Evolutionary conservation across 2,329 filamentous ascomycete genomes (phyloP).

Genomic region (Venturia asperata): DNA sequence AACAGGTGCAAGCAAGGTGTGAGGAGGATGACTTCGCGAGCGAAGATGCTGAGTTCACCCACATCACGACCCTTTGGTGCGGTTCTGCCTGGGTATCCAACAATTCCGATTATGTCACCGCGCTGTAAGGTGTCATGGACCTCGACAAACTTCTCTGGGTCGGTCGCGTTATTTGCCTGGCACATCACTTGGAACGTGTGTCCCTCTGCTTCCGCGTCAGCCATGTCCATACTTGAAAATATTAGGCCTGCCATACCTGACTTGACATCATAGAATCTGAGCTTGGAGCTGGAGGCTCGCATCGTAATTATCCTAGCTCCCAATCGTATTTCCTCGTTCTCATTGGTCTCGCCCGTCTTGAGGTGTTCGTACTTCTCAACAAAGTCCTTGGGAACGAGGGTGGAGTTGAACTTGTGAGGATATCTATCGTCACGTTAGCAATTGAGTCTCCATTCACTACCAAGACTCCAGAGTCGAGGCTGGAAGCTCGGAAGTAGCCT

Average conservation of each 20-base stretch:
- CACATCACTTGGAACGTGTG: constrained; percentile 86
- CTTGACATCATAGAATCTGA: constrained; percentile 80
- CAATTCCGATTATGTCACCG: constrained; percentile 86
- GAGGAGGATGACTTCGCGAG: constrained; percentile 64
- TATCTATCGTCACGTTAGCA: constrained; percentile 41
- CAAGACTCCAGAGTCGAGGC: neutral
- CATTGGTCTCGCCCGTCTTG: constrained; percentile 78
- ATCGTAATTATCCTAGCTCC: constrained; percentile 87
- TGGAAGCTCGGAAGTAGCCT: neutral
- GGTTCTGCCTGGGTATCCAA: constrained; percentile 77
- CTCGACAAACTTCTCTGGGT: constrained; percentile 66
- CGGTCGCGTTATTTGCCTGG: constrained; percentile 69
- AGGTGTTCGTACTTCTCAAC: constrained; percentile 68
- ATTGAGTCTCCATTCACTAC: neutral
- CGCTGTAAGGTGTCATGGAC: constrained; percentile 85
- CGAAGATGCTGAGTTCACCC: constrained; percentile 94
- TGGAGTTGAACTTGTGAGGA: constrained; percentile 88
- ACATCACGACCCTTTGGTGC: constrained; percentile 81
- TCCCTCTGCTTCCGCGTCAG: constrained; percentile 44
- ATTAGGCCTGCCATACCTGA: constrained; percentile 45
- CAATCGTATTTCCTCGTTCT: constrained; percentile 67
- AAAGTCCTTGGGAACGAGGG: constrained; percentile 75
- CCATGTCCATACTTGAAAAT: constrained; percentile 54
- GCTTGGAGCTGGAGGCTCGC: constrained; percentile 72
- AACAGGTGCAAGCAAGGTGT: constrained; percentile 87